phyloP scores from a whole-genome alignment of 495 filamentous ascomycete genomes.

The Platismatia glauca region DNA sequence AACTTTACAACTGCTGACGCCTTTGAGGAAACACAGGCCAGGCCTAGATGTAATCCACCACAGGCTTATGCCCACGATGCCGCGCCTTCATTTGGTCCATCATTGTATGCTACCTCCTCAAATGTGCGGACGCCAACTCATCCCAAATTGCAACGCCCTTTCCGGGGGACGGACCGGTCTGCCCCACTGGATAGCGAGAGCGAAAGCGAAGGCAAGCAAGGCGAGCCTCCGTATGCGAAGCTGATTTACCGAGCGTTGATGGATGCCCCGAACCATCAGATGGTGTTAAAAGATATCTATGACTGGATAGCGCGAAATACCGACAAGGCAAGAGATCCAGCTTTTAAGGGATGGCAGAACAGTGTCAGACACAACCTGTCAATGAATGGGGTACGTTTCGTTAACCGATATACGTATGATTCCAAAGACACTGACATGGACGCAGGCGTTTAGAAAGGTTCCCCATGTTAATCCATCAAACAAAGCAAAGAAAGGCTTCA shows the following conservation, averaged over 20 bases:
- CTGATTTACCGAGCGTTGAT: conserved; percentile 72
- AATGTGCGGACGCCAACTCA: not conserved
- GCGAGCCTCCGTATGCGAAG: conserved; percentile 63
- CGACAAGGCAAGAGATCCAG: conserved; percentile 54
- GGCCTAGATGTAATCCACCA: not conserved
- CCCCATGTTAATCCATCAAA: conserved; percentile 37
- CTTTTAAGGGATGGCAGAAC: conserved; percentile 86
- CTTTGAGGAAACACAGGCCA: not conserved
- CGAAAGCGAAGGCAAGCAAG: conserved; percentile 8
- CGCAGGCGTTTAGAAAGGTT: conserved; percentile 58
- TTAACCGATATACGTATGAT: not conserved
- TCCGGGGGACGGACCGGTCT: not conserved
- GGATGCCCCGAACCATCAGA: conserved; percentile 50
- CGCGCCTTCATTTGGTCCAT: not conserved
- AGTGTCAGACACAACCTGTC: conserved; percentile 95
- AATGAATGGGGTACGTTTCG: conserved; percentile 75
- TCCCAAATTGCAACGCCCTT: not conserved
- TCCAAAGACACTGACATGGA: conserved; percentile 16
- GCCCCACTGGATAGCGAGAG: conserved; percentile 1
- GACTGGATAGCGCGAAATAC: conserved; percentile 81
- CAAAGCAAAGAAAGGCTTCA: conserved; percentile 48
- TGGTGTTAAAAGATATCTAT: conserved; percentile 83
- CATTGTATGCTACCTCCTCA: conserved; percentile 3
- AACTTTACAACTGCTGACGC: not conserved
- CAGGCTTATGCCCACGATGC: not conserved